Evolutionary conservation across 345 rosid genomes (phyloP), one percentile per base, ranked within the genome.

Genomic region (Turnera subulata): DNA sequence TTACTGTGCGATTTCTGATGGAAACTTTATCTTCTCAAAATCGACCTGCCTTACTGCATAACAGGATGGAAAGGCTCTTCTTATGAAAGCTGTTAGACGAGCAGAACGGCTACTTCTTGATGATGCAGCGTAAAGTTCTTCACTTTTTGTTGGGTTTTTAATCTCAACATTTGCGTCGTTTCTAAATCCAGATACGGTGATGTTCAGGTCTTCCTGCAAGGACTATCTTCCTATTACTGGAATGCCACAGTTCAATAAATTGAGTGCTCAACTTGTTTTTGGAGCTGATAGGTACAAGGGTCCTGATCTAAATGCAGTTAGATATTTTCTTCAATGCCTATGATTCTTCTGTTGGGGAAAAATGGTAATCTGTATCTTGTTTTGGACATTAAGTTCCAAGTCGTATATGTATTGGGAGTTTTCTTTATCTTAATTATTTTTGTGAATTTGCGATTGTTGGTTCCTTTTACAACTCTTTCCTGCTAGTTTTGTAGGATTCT

Each of bases 171-270:
- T 37, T 1, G 11, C n/a, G 56, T 23, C 12, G 0, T 17, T 18
- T 53, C 23, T 4, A 46, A 46, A 23, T 49, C n/a, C 12, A 49
- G 29, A 20, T 49, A 1, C 22, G 24, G 11, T 48, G 35, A 46
- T 18, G 11, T 24, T 13, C 44, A 86, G 96, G 72, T 71, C 83
- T 11, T 65, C 82, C 18, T 62, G 74, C 9, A 89, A 89, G 77
- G 96, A 89, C 66, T 86, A 89, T 70, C 88, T 86, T 70, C 91
- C 91, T 4, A 86, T 89, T 72, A 76, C 73, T 59, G 94, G 96
- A 51, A 71, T 86, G 78, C 77, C 69, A 58, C 89, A 82, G 53
- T 89, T 89, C 67, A 89, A 86, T 69, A 80, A 82, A 79, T 50
- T 85, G 78, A 86, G 96, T 62, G 94, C 94, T 61, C 78, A 77